Evolutionary conservation across 331 rosid species (phyloP).

Genomic region (Rosa hybrid): DNA sequence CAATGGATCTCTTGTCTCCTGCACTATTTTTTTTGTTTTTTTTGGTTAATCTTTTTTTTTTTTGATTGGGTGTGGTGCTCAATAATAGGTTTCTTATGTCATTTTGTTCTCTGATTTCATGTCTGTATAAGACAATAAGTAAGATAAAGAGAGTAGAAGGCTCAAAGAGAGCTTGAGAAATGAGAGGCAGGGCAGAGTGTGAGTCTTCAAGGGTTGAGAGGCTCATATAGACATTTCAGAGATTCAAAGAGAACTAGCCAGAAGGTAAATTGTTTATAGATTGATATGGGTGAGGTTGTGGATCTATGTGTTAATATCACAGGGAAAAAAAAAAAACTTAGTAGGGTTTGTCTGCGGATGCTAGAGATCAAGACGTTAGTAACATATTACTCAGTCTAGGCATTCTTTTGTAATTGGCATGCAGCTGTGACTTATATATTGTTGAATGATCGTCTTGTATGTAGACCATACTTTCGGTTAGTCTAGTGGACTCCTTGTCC

Average conservation of each 20-base stretch:
- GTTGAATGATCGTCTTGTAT: not conserved
- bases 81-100: not conserved
- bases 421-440: not conserved
- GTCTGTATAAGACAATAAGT: not conserved
- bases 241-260: not conserved
- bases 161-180: not conserved
- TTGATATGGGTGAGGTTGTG: not conserved
- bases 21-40: not conserved
- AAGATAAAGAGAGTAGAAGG: not conserved
- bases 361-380: not conserved
- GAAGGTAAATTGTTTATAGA: not conserved
- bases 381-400: not conserved
- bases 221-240: not conserved
- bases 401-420: not conserved
- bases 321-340: not conserved
- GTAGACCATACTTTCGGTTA: too few relatives aligned
- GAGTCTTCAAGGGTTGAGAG: not conserved
- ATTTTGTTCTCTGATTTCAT: not conserved
- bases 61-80: not conserved
- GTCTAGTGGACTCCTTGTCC: not conserved
- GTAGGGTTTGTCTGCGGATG: not conserved
- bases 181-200: not conserved
- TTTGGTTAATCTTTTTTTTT: not conserved
- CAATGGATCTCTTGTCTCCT: not conserved
- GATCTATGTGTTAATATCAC: not conserved